Conservation (phyloP, 345 rosid species). For the Aegle marmelos region DNA sequence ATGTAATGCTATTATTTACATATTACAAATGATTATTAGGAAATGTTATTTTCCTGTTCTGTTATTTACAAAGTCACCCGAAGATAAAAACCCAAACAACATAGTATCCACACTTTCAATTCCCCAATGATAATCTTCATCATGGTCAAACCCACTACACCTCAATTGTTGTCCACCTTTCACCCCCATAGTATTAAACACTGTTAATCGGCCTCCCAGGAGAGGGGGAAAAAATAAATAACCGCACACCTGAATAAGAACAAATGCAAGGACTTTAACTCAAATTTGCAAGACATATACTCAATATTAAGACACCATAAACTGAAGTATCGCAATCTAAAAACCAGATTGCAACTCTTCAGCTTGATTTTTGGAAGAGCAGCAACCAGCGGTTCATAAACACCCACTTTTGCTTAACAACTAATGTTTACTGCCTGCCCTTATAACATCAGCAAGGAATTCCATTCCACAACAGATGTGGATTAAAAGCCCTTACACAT, state of each 20-base stretch:
- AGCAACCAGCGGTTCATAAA: not conserved
- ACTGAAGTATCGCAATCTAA: too few relatives aligned
- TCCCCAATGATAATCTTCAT: constrained; percentile 15
- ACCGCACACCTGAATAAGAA: constrained; percentile 36
- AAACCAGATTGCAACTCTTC: not conserved
- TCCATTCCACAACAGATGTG: not conserved
- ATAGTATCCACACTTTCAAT: constrained; percentile 27
- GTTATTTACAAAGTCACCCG: constrained; percentile 32
- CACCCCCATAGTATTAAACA: constrained; percentile 38
- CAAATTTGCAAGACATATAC: not conserved
- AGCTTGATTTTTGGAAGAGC: not conserved
- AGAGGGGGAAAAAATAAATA: constrained; percentile 33
- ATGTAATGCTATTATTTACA: constrained; percentile 36
- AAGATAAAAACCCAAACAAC: constrained; percentile 19
- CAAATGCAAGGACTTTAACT: not conserved
- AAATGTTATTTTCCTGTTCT: constrained; percentile 4
- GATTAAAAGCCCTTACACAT: too few relatives aligned
- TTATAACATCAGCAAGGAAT: not conserved
- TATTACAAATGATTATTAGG: constrained; percentile 20
- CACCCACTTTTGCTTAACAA: not conserved
- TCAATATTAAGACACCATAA: not conserved
- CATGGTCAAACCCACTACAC: constrained; percentile 11
- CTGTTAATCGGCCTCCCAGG: constrained; percentile 28
- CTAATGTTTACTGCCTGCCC: not conserved
- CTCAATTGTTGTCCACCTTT: constrained; percentile 27